Evolutionary conservation across 2,329 filamentous ascomycete species (phyloP).

Genomic region (Metarhizium sp.): DNA sequence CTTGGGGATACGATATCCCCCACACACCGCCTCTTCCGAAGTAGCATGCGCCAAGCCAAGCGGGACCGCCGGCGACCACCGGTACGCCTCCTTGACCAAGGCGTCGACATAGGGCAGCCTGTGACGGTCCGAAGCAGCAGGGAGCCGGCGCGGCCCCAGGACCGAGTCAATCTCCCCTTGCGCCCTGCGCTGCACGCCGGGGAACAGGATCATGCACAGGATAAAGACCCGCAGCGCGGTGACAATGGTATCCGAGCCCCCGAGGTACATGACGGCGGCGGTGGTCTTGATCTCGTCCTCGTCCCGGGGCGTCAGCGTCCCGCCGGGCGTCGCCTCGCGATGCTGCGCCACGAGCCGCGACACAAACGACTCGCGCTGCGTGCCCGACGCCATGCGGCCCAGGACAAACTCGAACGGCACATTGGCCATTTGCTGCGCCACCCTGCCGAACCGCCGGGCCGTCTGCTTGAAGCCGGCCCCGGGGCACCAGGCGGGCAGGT

Average conservation of each 20-base stretch:
- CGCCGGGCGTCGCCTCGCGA: not conserved
- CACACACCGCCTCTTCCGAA: conserved; percentile 15
- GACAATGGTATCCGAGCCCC: conserved; percentile 9
- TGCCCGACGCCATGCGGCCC: conserved; percentile 15
- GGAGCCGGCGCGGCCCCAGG: conserved; percentile 31
- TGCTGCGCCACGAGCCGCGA: conserved; percentile 7
- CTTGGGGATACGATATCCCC: conserved; percentile 17
- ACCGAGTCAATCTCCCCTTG: conserved; percentile 33
- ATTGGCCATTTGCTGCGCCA: conserved; percentile 10
- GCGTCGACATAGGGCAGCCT: conserved; percentile 32
- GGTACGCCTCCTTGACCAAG: conserved; percentile 19
- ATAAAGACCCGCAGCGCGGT: conserved; percentile 20
- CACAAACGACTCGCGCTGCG: conserved; percentile 15
- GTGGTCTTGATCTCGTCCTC: conserved; percentile 3
- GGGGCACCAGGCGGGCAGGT: conserved; percentile 21
- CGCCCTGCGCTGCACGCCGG: conserved; percentile 29
- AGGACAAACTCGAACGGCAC: conserved; percentile 21
- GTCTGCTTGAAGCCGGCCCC: conserved; percentile 20
- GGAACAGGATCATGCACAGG: conserved; percentile 35
- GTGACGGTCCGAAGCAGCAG: conserved; percentile 30
- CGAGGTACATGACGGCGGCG: conserved; percentile 3
- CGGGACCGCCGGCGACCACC: conserved; percentile 22
- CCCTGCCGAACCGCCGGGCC: conserved; percentile 15
- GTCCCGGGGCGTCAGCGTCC: not conserved
- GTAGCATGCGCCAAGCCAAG: conserved; percentile 29